Conservation (phyloP, 2,329 filamentous ascomycete genomes). For the Dactylellina cionopaga region DNA sequence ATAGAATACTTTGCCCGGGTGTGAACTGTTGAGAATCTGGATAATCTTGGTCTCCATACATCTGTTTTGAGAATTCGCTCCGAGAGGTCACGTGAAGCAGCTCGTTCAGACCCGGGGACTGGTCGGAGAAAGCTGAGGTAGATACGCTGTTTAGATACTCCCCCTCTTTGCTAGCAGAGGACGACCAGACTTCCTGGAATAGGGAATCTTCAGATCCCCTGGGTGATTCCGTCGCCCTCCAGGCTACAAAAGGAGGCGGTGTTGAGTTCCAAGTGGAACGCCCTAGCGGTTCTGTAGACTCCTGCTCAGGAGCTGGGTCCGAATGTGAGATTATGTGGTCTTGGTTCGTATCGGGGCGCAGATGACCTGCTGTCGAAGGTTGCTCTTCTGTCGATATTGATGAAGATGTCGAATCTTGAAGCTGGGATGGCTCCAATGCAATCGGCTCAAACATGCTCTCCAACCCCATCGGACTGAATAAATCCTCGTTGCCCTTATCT, state of each 20-base stretch:
- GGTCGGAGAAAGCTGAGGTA: constrained; percentile 43
- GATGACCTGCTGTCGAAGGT: neutral
- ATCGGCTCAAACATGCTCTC: constrained; percentile 42
- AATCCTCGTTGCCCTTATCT: constrained; percentile 33
- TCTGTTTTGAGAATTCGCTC: constrained; percentile 24
- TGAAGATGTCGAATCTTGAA: neutral
- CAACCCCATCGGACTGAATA: constrained; percentile 36
- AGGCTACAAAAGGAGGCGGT: constrained; percentile 29
- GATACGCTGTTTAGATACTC: constrained; percentile 46
- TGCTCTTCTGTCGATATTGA: neutral
- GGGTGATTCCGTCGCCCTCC: constrained; percentile 12
- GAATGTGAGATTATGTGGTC: neutral
- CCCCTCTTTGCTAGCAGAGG: constrained; percentile 11
- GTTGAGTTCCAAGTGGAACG: constrained; percentile 39
- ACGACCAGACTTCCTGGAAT: constrained; percentile 7
- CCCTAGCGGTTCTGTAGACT: constrained; percentile 11
- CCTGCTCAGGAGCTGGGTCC: constrained; percentile 1
- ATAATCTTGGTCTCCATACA: neutral
- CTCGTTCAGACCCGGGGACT: constrained; percentile 37
- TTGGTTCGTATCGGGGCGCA: neutral
- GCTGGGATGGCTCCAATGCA: neutral
- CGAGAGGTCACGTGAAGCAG: constrained; percentile 31
- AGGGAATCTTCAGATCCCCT: constrained; percentile 1
- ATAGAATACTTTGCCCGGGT: constrained; percentile 12
- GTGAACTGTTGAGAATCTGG: neutral